Conservation (phyloP, 192 early-diverging fungal genomes). For the Coemansia sp. region DNA sequence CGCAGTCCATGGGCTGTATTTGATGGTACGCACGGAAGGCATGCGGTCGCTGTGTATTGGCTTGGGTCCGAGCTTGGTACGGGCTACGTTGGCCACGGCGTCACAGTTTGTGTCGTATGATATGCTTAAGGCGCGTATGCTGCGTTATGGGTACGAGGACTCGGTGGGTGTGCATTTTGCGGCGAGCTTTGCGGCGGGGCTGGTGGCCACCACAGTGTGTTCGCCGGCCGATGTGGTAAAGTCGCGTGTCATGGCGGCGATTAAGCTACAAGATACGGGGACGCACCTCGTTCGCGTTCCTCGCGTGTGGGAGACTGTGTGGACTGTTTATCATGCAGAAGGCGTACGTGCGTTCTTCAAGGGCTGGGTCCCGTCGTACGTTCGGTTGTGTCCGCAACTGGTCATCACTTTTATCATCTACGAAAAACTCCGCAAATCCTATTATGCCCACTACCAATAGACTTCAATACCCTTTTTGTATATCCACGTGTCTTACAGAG, state of each 20-base stretch:
- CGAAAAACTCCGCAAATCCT: constrained; percentile 63
- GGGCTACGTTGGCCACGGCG: constrained; percentile 79
- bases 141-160: constrained; percentile 61
- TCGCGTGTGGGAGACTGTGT: constrained; percentile 27
- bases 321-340: constrained; percentile 58
- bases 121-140: constrained; percentile 64
- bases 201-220: constrained; percentile 75
- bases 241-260: constrained; percentile 72
- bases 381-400: constrained; percentile 78
- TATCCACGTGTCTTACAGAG: no score
- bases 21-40: constrained; percentile 76
- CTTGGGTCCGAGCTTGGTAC: constrained; percentile 81
- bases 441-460: constrained; percentile 28
- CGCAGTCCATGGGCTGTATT: constrained; percentile 64
- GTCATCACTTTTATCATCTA: constrained; percentile 81
- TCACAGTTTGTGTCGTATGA: constrained; percentile 81
- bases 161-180: constrained; percentile 66
- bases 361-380: constrained; percentile 80
- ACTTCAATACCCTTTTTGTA: background rate
- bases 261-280: constrained; percentile 14
- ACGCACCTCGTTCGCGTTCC: constrained; percentile 19
- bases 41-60: constrained; percentile 76
- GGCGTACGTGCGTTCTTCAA: constrained; percentile 73
- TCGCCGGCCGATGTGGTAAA: constrained; percentile 82
- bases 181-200: constrained; percentile 69